Evolutionary conservation across 495 filamentous ascomycete species (phyloP).

Genomic region (Penicillium chermesinum): DNA sequence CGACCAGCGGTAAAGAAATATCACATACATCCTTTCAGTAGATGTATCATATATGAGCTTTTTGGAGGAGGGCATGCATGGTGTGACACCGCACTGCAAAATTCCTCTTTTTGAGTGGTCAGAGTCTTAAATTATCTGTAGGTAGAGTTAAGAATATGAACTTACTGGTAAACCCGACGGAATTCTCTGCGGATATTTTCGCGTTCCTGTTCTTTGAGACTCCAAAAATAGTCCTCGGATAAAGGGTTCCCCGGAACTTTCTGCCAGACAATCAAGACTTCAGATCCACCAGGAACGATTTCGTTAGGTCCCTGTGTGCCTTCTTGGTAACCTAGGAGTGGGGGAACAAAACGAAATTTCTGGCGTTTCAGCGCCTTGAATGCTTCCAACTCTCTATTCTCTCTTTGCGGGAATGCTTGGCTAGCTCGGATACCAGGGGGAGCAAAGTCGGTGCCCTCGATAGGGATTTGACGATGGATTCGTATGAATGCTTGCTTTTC

Average conservation of each 20-base stretch:
- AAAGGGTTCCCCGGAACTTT: constrained; percentile 11
- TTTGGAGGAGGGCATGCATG: too few species aligned
- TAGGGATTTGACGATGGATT: constrained; percentile 12
- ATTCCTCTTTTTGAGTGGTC: too few species aligned
- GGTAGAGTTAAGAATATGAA: too few species aligned
- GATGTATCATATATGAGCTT: too few species aligned
- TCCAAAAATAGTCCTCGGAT: constrained; percentile 8
- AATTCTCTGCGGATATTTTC: constrained; percentile 5
- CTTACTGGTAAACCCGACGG: constrained; percentile 3
- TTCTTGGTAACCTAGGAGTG: constrained; percentile 4
- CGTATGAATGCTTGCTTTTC: constrained; percentile 11
- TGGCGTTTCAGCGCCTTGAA: constrained; percentile 3
- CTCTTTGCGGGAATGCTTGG: not conserved
- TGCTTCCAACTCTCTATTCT: not conserved
- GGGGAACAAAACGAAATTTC: constrained; percentile 6
- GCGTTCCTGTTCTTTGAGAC: constrained; percentile 1
- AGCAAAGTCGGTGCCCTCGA: constrained; percentile 5
- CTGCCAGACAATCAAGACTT: constrained; percentile 5
- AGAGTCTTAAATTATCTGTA: too few species aligned
- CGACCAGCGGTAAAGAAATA: too few species aligned
- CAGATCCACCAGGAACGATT: constrained; percentile 10
- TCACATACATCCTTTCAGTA: too few species aligned
- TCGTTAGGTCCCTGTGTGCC: constrained; percentile 1
- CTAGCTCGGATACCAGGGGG: constrained; percentile 1
- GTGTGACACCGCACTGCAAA: too few species aligned